Percentiles rank a stretch among this genome's conserved stretches.
Conservation (phyloP, 2,329 filamentous ascomycete species). For the Aspergillus unguis region DNA sequence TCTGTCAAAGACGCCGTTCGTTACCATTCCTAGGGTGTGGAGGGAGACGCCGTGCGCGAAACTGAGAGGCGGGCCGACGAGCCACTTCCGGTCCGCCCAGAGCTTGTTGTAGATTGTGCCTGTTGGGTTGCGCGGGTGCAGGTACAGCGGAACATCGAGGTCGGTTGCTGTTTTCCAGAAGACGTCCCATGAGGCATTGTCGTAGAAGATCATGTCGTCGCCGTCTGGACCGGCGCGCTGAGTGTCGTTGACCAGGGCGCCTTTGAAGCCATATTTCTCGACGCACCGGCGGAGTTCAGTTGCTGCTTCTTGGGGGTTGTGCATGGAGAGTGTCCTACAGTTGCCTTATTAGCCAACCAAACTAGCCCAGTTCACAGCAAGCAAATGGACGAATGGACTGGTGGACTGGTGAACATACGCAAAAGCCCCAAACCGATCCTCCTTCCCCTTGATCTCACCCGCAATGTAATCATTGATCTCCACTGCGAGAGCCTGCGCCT, state of each 20-base stretch:
- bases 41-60: conserved; percentile 60
- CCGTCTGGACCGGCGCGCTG: conserved; percentile 58
- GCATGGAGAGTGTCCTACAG: conserved; percentile 38
- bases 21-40: conserved; percentile 54
- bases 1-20: conserved; percentile 51
- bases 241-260: conserved; percentile 60
- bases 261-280: conserved; percentile 59
- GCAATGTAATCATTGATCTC: conserved; percentile 50
- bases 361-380: too few relatives aligned
- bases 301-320: conserved; percentile 40
- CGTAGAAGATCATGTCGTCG: conserved; percentile 63
- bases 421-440: conserved; percentile 46
- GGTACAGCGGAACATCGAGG: conserved; percentile 62
- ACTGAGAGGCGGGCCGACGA: conserved; percentile 57
- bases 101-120: conserved; percentile 57
- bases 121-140: conserved; percentile 60
- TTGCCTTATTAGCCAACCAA: neutral
- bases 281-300: conserved; percentile 48
- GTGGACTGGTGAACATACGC: conserved; percentile 26
- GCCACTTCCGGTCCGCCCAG: conserved; percentile 58
- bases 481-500: conserved; percentile 44
- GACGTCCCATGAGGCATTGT: conserved; percentile 54
- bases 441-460: conserved; percentile 40
- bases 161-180: conserved; percentile 60
- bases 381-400: too few relatives aligned